phyloP scores from a whole-genome alignment of 148 eudicot genomes.

The Vaccinium vitisidaea region DNA sequence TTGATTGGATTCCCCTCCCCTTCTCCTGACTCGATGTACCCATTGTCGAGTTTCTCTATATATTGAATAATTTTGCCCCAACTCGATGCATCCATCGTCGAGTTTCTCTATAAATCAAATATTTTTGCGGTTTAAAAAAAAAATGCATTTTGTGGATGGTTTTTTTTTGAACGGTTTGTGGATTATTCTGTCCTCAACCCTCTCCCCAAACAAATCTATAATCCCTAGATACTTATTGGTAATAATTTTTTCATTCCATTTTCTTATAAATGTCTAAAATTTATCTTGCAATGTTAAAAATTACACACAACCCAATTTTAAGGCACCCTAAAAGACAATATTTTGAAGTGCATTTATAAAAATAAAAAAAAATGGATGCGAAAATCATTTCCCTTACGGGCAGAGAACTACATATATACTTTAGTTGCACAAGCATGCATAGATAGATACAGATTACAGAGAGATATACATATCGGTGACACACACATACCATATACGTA shows the following conservation, averaged over 20 bases:
- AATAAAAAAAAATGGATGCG: background rate
- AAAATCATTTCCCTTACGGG: background rate
- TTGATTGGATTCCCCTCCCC: too few relatives aligned
- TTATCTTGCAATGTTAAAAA: background rate
- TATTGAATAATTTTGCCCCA: too few relatives aligned
- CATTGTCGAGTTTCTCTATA: too few relatives aligned
- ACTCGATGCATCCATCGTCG: too few relatives aligned
- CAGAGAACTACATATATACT: background rate
- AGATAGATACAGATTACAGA: too few relatives aligned
- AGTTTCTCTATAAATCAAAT: too few relatives aligned
- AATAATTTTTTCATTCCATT: background rate
- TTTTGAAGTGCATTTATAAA: background rate
- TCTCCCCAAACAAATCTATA: too few relatives aligned
- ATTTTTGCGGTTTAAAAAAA: too few relatives aligned
- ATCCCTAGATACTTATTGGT: background rate
- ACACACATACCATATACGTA: background rate
- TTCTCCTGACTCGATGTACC: too few relatives aligned
- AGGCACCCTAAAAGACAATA: background rate
- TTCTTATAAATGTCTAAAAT: background rate
- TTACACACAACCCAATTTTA: background rate
- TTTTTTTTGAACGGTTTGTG: too few relatives aligned
- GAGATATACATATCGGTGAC: background rate
- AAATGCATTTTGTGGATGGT: too few relatives aligned
- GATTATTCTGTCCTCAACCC: too few relatives aligned
- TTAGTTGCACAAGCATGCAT: background rate